A percentile compares a stretch with the other conserved stretches of the same genome.
Evolutionary conservation across 2,329 filamentous ascomycete species (phyloP).

Genomic region (Talaromyces sp.): DNA sequence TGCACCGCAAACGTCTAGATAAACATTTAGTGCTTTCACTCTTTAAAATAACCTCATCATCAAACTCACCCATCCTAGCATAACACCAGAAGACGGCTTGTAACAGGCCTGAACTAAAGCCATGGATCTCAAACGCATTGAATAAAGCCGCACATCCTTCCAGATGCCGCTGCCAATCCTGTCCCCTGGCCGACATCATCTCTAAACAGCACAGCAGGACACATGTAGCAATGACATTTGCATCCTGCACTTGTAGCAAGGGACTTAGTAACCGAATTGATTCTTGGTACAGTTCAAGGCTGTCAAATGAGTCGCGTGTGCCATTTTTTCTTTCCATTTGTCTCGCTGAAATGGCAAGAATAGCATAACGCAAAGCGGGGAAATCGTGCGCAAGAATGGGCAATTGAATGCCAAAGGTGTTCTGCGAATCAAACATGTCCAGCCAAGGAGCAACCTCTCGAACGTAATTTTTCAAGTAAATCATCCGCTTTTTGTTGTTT

Average conservation of each 20-base stretch:
- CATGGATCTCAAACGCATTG: conserved; percentile 47
- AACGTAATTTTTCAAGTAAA: conserved; percentile 47
- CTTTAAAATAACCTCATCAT: background rate
- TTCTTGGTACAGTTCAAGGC: conserved; percentile 50
- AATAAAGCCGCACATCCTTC: conserved; percentile 54
- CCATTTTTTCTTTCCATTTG: conserved; percentile 49
- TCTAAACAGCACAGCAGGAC: conserved; percentile 52
- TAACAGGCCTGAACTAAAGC: conserved; percentile 46
- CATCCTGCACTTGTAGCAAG: conserved; percentile 43
- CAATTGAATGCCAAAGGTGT: conserved; percentile 49
- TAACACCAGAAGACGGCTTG: conserved; percentile 57
- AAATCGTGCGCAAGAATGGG: conserved; percentile 45
- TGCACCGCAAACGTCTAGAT: conserved; percentile 48
- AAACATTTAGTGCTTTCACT: background rate
- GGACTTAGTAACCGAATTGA: conserved; percentile 46
- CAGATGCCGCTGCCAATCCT: conserved; percentile 52
- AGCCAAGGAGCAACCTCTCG: conserved; percentile 52
- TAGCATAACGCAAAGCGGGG: conserved; percentile 43
- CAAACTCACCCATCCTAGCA: conserved; percentile 46
- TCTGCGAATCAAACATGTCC: conserved; percentile 52
- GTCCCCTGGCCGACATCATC: conserved; percentile 45
- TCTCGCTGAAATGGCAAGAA: conserved; percentile 50
- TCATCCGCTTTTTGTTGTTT: conserved; percentile 22
- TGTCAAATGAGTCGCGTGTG: conserved; percentile 42
- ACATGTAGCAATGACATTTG: conserved; percentile 48